phyloP scores from a whole-genome alignment of 2,329 filamentous ascomycete genomes.

The Ascochyta rabiei region DNA sequence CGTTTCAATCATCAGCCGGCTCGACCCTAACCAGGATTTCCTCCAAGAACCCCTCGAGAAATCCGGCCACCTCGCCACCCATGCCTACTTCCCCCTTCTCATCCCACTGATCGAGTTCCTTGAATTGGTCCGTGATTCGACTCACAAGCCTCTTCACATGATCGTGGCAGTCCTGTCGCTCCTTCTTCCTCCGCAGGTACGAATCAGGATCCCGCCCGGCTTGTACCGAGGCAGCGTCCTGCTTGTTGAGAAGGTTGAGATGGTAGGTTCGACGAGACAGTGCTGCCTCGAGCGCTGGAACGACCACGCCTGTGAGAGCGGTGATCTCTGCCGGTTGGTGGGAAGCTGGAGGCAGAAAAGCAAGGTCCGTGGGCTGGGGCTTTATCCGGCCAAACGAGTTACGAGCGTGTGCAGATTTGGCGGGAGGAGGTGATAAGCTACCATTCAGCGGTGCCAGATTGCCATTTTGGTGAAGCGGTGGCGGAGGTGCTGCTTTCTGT shows the following conservation, averaged over 20 bases:
- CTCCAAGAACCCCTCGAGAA: slow-evolving; percentile 89
- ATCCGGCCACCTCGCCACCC: slow-evolving; percentile 86
- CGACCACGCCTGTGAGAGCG: slow-evolving; percentile 86
- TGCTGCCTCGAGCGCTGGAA: slow-evolving; percentile 90
- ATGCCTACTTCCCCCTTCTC: slow-evolving; percentile 87
- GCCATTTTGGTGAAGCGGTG: slow-evolving; percentile 6
- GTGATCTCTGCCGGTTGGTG: slow-evolving; percentile 72
- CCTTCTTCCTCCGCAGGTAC: slow-evolving; percentile 40
- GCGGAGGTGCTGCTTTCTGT: not conserved
- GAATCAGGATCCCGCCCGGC: slow-evolving; percentile 63
- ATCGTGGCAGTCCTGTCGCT: slow-evolving; percentile 72
- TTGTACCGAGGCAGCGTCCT: slow-evolving; percentile 54
- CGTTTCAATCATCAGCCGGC: slow-evolving; percentile 70
- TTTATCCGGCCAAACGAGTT: slow-evolving; percentile 41
- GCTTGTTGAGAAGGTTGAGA: slow-evolving; percentile 55
- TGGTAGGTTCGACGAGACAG: slow-evolving; percentile 75
- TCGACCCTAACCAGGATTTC: slow-evolving; percentile 93
- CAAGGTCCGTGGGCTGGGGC: slow-evolving; percentile 22
- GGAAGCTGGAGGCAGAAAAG: slow-evolving; percentile 51
- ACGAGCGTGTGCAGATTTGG: slow-evolving; percentile 30
- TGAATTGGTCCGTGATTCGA: slow-evolving; percentile 82
- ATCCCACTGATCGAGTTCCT: slow-evolving; percentile 89
- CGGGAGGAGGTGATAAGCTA: slow-evolving; percentile 14
- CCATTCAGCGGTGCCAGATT: not conserved
- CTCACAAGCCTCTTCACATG: slow-evolving; percentile 80